Conservation (phyloP, 768 basidiomycete genomes). For the Trametes coccinea region DNA sequence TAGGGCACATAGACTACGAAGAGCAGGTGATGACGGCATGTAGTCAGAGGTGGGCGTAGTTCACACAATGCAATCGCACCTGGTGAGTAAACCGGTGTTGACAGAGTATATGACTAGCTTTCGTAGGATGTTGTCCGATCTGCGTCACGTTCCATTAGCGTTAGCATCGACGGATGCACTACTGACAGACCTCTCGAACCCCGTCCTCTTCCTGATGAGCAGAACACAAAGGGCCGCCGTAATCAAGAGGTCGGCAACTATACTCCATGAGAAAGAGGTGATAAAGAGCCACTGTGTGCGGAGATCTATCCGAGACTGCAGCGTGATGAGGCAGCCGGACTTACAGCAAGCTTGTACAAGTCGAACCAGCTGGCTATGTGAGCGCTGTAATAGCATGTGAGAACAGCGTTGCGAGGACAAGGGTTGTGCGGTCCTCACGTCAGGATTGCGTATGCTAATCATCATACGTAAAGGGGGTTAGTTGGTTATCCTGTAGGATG, state of each 20-base stretch:
- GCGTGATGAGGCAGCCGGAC: background rate
- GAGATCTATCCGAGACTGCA: no score
- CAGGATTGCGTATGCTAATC: background rate
- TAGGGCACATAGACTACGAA: background rate
- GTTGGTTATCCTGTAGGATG: no score
- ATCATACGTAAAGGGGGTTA: no score
- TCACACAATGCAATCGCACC: background rate
- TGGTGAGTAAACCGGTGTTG: background rate
- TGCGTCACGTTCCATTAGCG: background rate
- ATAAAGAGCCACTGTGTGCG: background rate
- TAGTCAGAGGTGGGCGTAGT: no score
- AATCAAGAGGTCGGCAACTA: background rate
- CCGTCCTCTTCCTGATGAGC: background rate
- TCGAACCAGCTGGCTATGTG: background rate
- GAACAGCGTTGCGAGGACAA: background rate
- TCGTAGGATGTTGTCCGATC: background rate
- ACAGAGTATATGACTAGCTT: background rate
- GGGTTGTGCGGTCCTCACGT: background rate
- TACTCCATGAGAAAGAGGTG: background rate
- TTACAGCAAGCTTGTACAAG: background rate
- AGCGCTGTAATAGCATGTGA: background rate
- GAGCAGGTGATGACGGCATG: no score
- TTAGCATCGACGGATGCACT: no score
- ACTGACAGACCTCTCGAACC: background rate
- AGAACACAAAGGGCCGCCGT: background rate